Base-by-base conservation (phyloP, 208 protist species). In the Trypanosoma cruzi region DNA sequence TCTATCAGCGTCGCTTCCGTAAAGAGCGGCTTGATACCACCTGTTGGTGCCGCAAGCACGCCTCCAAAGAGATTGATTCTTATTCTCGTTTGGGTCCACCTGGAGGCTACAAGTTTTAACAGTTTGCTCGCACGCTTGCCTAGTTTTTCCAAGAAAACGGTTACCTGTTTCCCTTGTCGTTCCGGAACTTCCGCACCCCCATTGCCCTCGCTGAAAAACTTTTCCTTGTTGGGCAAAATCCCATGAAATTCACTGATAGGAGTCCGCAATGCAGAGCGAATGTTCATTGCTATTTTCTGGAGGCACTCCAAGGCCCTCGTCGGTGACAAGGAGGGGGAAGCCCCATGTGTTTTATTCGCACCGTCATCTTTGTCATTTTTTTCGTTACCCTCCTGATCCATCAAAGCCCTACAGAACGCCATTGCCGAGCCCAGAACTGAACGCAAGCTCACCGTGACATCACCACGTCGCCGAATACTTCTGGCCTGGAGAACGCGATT, bases 61-160 rank as follows among this genome's bases (percentile, higher is more conserved):
- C 81, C 74, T 11, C 77, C 74, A 53, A 87, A 81, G 11, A 82
- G 42, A 62, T 87, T 87, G 40, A 63, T 31, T 2, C 7, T 42
- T 29, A 46, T 55, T 36, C 11, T 34, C 46, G 60, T 37, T 36
- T 11, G 48, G 20, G 20, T n/a, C 65, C 65, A 71, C 3, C 16
- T 16, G 24, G n/a, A 56, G 0, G 29, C 26, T 14, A 57, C 5
- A 13, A 44, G 5, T 44, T 44, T 44, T 16, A 44, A 44, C 13
- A 44, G 8, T 16, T 13, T 16, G 13, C 37, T 44, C 8, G 8
- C 8, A 44, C 37, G 37, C 13, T 13, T 44, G 37, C 28, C 10
- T 32, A 62, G 7, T 26, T 10, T 22, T 1, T 46, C 34, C 1
- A 50, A n/a, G n/a, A 0, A n/a, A 36, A 0, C 1, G 20, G 36